phyloP scores from a whole-genome alignment of 2,329 filamentous ascomycete genomes.

The Botrytis byssoidea region DNA sequence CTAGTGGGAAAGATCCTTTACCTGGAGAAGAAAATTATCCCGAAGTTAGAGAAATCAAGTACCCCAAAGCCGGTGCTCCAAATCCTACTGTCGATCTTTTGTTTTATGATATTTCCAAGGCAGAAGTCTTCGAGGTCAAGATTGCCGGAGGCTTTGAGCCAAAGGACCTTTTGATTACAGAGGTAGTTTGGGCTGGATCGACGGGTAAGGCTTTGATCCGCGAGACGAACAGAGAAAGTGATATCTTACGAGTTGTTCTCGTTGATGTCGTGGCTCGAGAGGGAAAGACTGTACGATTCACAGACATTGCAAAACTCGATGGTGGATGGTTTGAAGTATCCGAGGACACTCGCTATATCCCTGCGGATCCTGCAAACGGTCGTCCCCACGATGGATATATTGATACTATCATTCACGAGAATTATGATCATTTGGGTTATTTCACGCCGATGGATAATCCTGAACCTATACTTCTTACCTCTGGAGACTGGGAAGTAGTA shows the following conservation, averaged over 20 bases:
- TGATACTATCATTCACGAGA: constrained; percentile 82
- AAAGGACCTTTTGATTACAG: constrained; percentile 85
- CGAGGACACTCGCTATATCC: constrained; percentile 80
- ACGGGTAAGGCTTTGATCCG: constrained; percentile 77
- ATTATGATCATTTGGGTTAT: constrained; percentile 89
- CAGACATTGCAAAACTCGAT: constrained; percentile 80
- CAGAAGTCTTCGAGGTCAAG: constrained; percentile 75
- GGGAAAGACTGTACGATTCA: constrained; percentile 74
- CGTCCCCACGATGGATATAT: constrained; percentile 85
- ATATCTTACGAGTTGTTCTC: constrained; percentile 82
- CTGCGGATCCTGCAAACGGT: constrained; percentile 74
- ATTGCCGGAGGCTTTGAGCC: constrained; percentile 76
- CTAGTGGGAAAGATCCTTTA: constrained; percentile 68
- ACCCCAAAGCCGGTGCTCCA: constrained; percentile 90
- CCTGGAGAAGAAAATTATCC: constrained; percentile 84
- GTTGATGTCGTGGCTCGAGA: constrained; percentile 73
- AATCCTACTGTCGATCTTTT: constrained; percentile 86
- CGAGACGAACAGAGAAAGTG: constrained; percentile 91
- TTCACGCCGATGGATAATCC: constrained; percentile 84
- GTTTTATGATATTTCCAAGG: constrained; percentile 81
- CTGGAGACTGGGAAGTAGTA: constrained; percentile 89
- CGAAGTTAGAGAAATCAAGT: constrained; percentile 89
- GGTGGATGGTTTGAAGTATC: constrained; percentile 97
- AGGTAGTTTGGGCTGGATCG: constrained; percentile 82
- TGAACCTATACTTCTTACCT: constrained; percentile 80